These are phyloP conservation scores for Claviceps maximensis DNA, from an alignment of 2,329 filamentous ascomycete species.

Conservation along the genomic window DNA sequence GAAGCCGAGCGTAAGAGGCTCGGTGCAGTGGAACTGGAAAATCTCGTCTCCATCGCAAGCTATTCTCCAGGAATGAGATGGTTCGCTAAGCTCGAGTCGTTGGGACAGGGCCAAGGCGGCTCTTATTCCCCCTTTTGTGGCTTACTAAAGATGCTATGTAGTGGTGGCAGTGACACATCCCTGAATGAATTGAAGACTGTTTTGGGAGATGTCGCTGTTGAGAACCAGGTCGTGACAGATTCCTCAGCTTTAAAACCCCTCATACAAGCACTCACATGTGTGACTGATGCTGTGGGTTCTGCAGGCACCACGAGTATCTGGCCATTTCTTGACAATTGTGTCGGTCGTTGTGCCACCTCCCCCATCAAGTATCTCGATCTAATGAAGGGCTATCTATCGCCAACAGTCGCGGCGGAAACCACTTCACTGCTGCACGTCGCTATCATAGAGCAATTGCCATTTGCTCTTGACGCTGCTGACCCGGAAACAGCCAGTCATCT, in stretches of 20 bases:
- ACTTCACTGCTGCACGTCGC: conserved; percentile 53
- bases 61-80: conserved; percentile 78
- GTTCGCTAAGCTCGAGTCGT: conserved; percentile 62
- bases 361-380: conserved; percentile 76
- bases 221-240: conserved; percentile 52
- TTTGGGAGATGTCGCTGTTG: conserved; percentile 46
- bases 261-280: conserved; percentile 21
- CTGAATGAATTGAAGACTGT: conserved; percentile 38
- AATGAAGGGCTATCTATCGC: conserved; percentile 35
- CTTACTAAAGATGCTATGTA: conserved; percentile 39
- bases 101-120: conserved; percentile 26
- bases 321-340: conserved; percentile 70
- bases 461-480: conserved; percentile 40
- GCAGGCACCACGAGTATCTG: conserved; percentile 36
- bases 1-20: conserved; percentile 39
- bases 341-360: conserved; percentile 58
- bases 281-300: conserved; percentile 8
- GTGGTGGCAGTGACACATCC: conserved; percentile 16
- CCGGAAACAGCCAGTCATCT: conserved; percentile 32
- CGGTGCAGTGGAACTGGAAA: conserved; percentile 61
- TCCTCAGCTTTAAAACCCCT: conserved; percentile 34
- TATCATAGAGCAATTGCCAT: conserved; percentile 67
- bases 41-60: conserved; percentile 67
- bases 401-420: conserved; percentile 8
- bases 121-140: conserved; percentile 54